These are phyloP conservation scores for Ramichloridium luteum DNA, from an alignment of 2,329 filamentous ascomycete genomes.

Conservation along the genomic window DNA sequence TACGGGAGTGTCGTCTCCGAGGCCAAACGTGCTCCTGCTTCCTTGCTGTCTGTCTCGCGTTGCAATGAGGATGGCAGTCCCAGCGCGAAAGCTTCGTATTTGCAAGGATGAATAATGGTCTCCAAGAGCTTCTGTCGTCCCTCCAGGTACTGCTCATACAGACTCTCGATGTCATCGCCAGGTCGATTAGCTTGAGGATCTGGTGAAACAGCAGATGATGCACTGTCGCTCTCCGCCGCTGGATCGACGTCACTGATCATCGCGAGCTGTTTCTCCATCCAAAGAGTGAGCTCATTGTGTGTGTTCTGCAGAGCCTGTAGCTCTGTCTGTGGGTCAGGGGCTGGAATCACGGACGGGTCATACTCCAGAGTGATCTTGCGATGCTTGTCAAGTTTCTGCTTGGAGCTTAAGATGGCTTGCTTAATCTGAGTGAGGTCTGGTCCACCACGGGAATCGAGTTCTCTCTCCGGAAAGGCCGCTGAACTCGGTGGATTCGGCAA, in stretches of 20 bases:
- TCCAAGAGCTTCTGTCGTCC: conserved; percentile 15
- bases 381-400: conserved; percentile 14
- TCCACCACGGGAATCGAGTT: conserved; percentile 15
- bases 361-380: conserved; percentile 2
- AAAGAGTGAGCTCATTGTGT: conserved; percentile 21
- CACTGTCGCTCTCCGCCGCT: conserved; percentile 5
- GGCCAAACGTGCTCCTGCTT: not conserved
- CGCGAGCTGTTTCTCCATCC: conserved; percentile 23
- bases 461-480: conserved; percentile 10
- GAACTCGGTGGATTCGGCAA: conserved; percentile 16
- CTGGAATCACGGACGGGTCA: not conserved
- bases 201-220: not conserved
- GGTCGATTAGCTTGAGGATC: not conserved
- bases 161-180: conserved; percentile 13
- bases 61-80: conserved; percentile 3
- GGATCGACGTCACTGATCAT: conserved; percentile 19
- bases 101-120: conserved; percentile 11
- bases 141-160: conserved; percentile 20
- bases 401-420: conserved; percentile 18
- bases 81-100: not conserved
- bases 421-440: conserved; percentile 19
- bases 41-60: not conserved
- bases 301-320: conserved; percentile 19
- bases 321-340: conserved; percentile 10
- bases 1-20: conserved; percentile 17